Base-by-base conservation (phyloP, 495 filamentous ascomycete species). In the Aspergillus conjunctus region DNA sequence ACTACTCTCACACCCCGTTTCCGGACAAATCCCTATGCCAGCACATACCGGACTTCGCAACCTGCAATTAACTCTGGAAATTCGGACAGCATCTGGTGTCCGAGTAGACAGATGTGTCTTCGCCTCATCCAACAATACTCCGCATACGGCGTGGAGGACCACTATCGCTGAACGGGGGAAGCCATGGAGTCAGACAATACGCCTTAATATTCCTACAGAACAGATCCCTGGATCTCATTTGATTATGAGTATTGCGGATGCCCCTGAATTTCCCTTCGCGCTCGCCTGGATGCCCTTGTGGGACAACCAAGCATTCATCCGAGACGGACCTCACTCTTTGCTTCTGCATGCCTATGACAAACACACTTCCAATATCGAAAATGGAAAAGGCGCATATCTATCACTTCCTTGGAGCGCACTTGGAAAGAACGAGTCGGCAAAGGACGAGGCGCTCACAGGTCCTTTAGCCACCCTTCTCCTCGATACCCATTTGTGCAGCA, bases 401-500 rank as follows among this genome's bases (percentile, higher is more conserved):
- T 82, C 79, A 46, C 82, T 96, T 11, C 89, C 91, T 0, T 97
- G 92, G 87, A 87, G 82, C 63, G 78, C 87, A 34, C 81, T 81
- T 59, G 84, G 81, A 60, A 88, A 83, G 66, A 82, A 87, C 58
- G 83, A 83, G 60, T 82, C 85, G 51, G 80, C 81, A 43, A 88
- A 88, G 67, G 90, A 94, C 60, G 87, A 90, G 67, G 77, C 82
- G 46, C 82, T 91, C 9, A 91, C 87, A 5, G 90, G 89, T 1
- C 89, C 91, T 11, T 71, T 88, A 56, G 90, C 93, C 15, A 86
- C 85, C 44, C 71, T 99, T 37, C 86, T 84, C 43, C 74, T 97
- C 2, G 85, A 92, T 58, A 97, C 92, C 1, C 93, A 93, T 68
- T 84, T 99, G 14, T 97, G 93, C 80, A 98, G 94, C 74, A 99